Evolutionary conservation across 1,284 basidiomycete genomes (phyloP).

Genomic region (Ustilago trichophora): DNA sequence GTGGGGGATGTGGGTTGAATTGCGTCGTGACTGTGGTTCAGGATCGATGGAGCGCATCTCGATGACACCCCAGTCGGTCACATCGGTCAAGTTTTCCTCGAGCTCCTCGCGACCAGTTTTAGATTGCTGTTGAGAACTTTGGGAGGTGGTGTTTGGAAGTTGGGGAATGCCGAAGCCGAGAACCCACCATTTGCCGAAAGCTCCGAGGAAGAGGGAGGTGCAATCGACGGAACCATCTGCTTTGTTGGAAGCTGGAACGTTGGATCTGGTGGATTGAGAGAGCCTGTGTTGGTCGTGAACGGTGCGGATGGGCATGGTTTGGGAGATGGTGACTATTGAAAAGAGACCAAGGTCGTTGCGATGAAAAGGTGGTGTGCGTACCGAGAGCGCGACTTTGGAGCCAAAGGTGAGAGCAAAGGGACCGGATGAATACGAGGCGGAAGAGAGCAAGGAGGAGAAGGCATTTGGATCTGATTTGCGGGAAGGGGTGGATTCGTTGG

Average conservation of each 20-base stretch:
- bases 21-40: slow-evolving; percentile 24
- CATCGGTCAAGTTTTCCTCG: slow-evolving; percentile 76
- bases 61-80: slow-evolving; percentile 73
- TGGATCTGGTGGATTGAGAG: neutral
- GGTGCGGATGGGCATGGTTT: slow-evolving; percentile 49
- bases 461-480: slow-evolving; percentile 20
- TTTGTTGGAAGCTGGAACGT: slow-evolving; percentile 34
- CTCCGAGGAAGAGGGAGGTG: slow-evolving; percentile 85
- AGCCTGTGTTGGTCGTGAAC: slow-evolving; percentile 3
- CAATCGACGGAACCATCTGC: slow-evolving; percentile 35
- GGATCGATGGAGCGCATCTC: slow-evolving; percentile 65
- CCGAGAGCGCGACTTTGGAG: slow-evolving; percentile 75
- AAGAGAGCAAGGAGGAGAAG: slow-evolving; percentile 25
- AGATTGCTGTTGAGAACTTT: slow-evolving; percentile 72
- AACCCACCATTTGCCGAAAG: slow-evolving; percentile 86
- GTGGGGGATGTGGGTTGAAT: slow-evolving; percentile 16
- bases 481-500: neutral
- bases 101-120: slow-evolving; percentile 66
- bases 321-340: slow-evolving; percentile 76
- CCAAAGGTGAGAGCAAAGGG: slow-evolving; percentile 76
- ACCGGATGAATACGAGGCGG: slow-evolving; percentile 24
- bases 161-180: slow-evolving; percentile 71
- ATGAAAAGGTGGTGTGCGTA: slow-evolving; percentile 90
- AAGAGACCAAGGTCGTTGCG: slow-evolving; percentile 84
- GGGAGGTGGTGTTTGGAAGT: slow-evolving; percentile 68